These are phyloP conservation scores for Fusarium avenaceum DNA, from an alignment of 2,329 filamentous ascomycete genomes.

Conservation along the genomic window DNA sequence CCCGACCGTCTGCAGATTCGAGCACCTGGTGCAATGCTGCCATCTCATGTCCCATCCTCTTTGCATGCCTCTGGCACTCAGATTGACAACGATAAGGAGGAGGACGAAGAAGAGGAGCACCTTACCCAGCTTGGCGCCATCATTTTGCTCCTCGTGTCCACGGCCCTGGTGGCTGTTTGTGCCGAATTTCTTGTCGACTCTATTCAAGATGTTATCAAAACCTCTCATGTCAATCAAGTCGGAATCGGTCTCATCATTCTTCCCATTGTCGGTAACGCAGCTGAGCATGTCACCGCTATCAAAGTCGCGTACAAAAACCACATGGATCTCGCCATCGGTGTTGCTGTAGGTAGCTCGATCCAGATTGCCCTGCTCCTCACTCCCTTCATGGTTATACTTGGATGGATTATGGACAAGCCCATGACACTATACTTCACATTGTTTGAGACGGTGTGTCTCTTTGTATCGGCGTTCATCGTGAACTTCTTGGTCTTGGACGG, in stretches of 20 bases:
- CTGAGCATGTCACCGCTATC: constrained; percentile 79
- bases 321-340: constrained; percentile 81
- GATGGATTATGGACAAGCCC: constrained; percentile 76
- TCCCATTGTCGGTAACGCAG: constrained; percentile 80
- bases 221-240: constrained; percentile 70
- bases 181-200: constrained; percentile 79
- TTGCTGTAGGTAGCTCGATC: constrained; percentile 78
- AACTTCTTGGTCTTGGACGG: constrained; percentile 90
- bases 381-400: constrained; percentile 76
- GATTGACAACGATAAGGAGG: constrained; percentile 46
- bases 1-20: constrained; percentile 73
- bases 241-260: constrained; percentile 81
- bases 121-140: constrained; percentile 70
- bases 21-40: constrained; percentile 64
- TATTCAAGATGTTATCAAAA: constrained; percentile 72
- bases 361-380: constrained; percentile 81
- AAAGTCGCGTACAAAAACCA: constrained; percentile 81
- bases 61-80: constrained; percentile 50
- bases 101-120: constrained; percentile 61
- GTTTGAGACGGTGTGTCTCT: constrained; percentile 90
- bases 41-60: constrained; percentile 60
- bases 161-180: constrained; percentile 75
- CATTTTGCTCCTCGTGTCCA: constrained; percentile 73
- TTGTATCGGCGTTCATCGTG: constrained; percentile 86
- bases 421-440: constrained; percentile 88